Base-by-base conservation (phyloP, 2,329 filamentous ascomycete genomes). In the Colletotrichum phormii region DNA sequence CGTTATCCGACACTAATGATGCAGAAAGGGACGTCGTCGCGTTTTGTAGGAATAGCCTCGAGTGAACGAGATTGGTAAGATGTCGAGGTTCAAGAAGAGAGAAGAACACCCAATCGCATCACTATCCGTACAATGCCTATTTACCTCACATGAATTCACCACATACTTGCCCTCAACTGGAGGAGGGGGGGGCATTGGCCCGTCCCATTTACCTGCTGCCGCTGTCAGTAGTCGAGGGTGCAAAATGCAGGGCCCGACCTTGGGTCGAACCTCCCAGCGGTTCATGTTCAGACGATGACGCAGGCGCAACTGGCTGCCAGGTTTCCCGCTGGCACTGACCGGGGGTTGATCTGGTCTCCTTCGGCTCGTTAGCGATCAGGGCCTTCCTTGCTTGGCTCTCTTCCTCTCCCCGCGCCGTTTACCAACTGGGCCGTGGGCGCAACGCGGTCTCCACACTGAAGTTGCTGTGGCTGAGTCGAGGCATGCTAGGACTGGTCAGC, bases 241-340 rank as follows among this genome's bases (percentile, higher is more conserved):
- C 51, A 61, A 61, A 11, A 61, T 49, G 22, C 71, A 70, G 71
- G 71, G 71, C 69, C 58, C 51, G 60, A 71, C 71, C 71, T 63
- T 65, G 61, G 26, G 46, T 51, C 26, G 66, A 71, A 66, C 67
- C 33, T 66, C 22, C 61, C 60, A 46, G 24, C 31, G 26, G 37
- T 59, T 69, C 53, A 60, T 54, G 62, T 71, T 71, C 49, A 58
- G 72, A 65, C 71, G 67, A 75, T 74, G 74, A 75, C 74, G 74
- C 74, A 75, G 74, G 72, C 61, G 61, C 58, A 51, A 67, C 63
- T 67, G 71, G 62, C 73, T 73, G 72, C 72, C 72, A 51, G 29
- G 72, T 72, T 74, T 74, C 72, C 67, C 58, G 31, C 64, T 66
- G 68, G 31, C 29, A 53, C 53, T 69, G 69, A 65, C 68, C 68